phyloP scores from a whole-genome alignment of 1,139 yeast species.

The Pneumocystis oryctolagi region DNA sequence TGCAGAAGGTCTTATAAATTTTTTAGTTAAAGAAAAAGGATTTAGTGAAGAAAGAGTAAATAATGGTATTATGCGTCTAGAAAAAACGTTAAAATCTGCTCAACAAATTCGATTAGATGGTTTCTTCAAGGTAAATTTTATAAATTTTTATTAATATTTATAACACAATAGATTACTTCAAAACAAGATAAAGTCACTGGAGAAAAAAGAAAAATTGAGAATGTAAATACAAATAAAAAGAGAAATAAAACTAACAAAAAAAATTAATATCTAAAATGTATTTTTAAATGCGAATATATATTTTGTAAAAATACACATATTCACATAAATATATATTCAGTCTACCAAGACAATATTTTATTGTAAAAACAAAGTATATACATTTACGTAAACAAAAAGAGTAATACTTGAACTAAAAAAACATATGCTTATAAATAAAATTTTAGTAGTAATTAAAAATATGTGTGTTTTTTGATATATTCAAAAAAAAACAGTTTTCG shows the following conservation, averaged over 20 bases:
- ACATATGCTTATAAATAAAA: background rate
- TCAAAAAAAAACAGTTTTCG: background rate
- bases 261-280: background rate
- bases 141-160: background rate
- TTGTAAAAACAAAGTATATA: background rate
- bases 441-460: background rate
- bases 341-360: background rate
- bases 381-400: background rate
- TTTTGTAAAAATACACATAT: background rate
- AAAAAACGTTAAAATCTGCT: constrained; percentile 69
- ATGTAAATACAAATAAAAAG: background rate
- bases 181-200: background rate
- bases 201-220: background rate
- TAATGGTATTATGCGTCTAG: constrained; percentile 71
- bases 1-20: constrained; percentile 56
- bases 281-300: background rate
- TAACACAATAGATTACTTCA: background rate
- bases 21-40: constrained; percentile 62
- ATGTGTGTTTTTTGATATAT: background rate
- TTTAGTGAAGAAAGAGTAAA: constrained; percentile 84
- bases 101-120: constrained; percentile 34
- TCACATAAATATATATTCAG: background rate
- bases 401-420: background rate
- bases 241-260: background rate
- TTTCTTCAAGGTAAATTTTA: background rate